Evolutionary conservation across 176 grass and related monocot species (phyloP).

Genomic region (Oryza coarctata): DNA sequence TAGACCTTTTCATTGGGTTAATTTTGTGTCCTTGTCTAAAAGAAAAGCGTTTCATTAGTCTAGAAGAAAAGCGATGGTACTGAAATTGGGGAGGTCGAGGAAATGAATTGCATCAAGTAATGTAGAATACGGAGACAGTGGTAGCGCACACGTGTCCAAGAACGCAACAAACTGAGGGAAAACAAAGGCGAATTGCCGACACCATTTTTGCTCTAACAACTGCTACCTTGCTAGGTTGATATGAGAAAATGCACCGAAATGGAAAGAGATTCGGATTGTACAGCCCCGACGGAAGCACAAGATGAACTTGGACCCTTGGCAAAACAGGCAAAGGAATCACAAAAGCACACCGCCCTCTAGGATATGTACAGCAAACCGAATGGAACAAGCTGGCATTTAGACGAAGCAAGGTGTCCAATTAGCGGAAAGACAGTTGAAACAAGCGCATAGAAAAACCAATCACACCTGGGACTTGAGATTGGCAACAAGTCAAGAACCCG

Average conservation of each 20-base stretch:
- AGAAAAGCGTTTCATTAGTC: neutral
- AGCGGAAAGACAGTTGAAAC: neutral
- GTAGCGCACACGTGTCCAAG: neutral
- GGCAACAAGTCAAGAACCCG: neutral
- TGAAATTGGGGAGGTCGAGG: too few relatives aligned
- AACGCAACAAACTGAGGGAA: neutral
- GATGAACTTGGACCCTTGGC: neutral
- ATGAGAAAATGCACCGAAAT: neutral
- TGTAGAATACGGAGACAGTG: neutral
- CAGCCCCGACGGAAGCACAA: neutral
- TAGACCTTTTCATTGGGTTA: neutral
- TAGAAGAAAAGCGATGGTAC: neutral
- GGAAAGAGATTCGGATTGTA: neutral
- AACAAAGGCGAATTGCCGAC: neutral
- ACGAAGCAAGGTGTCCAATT: too few relatives aligned
- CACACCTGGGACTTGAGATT: neutral
- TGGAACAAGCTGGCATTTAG: neutral
- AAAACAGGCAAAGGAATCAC: neutral
- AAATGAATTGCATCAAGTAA: neutral
- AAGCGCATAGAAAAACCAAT: neutral
- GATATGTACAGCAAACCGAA: neutral
- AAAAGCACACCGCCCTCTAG: neutral
- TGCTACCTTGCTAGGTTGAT: neutral
- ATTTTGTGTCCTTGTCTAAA: neutral
- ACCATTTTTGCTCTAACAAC: neutral